Percentiles rank a stretch among this genome's conserved stretches.
These are phyloP conservation scores for Chrysochromulina parva DNA, from an alignment of 78 protist genomes.

Conservation along the genomic window DNA sequence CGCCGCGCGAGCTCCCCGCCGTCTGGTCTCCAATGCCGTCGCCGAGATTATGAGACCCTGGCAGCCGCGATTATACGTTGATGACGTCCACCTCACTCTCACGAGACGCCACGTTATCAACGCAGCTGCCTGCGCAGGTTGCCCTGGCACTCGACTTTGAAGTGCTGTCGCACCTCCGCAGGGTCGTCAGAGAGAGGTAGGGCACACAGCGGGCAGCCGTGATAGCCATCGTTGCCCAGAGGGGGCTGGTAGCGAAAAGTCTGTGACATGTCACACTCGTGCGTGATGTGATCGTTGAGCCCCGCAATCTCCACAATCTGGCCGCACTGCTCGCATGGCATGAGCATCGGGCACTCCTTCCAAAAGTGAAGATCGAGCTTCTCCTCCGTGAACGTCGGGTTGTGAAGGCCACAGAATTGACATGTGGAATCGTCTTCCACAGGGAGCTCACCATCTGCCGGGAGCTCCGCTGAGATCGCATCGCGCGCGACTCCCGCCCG, in stretches of 20 bases:
- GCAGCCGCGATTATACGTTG: too few relatives aligned
- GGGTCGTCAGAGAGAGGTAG: not conserved
- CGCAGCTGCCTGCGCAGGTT: too few relatives aligned
- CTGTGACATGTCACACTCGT: constrained; percentile 25
- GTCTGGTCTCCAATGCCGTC: too few relatives aligned
- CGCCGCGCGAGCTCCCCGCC: too few relatives aligned
- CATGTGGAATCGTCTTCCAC: too few relatives aligned
- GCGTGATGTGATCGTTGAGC: constrained; percentile 27
- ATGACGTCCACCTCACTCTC: too few relatives aligned
- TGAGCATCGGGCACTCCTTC: constrained; percentile 52
- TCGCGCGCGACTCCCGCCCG: too few relatives aligned
- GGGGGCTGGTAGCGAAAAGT: not conserved
- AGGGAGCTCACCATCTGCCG: too few relatives aligned
- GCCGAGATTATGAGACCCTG: too few relatives aligned
- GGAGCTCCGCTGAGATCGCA: too few relatives aligned
- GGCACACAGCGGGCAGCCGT: not conserved
- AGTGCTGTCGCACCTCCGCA: not conserved
- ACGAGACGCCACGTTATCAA: too few relatives aligned
- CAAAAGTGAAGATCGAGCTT: constrained; percentile 46
- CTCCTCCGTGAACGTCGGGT: not conserved
- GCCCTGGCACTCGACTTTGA: not conserved
- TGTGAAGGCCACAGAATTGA: not conserved
- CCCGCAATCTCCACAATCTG: constrained; percentile 20
- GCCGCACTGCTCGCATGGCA: constrained; percentile 32
- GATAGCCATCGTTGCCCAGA: not conserved